Evolutionary conservation across 2,329 filamentous ascomycete species (phyloP).

Genomic region (Beauveria sp.): DNA sequence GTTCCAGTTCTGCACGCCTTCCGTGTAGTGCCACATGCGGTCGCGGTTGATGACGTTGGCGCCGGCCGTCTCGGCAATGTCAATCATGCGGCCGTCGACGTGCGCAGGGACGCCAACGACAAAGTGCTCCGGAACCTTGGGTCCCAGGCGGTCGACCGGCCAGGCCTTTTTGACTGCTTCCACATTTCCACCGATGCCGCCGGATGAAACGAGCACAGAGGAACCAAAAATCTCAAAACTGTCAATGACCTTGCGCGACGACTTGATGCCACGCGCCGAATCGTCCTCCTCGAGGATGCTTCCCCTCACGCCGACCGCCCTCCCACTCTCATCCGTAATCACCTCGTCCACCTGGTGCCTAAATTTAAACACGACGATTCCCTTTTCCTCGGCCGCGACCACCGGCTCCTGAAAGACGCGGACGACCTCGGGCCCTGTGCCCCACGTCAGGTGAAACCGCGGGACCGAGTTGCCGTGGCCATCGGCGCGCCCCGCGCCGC

Average conservation of each 20-base stretch:
- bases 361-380: constrained; percentile 47
- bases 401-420: constrained; percentile 51
- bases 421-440: constrained; percentile 52
- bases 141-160: constrained; percentile 50
- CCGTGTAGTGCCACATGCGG: constrained; percentile 61
- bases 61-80: constrained; percentile 44
- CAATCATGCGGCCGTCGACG: constrained; percentile 58
- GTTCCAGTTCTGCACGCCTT: constrained; percentile 54
- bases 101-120: constrained; percentile 55
- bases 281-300: constrained; percentile 44
- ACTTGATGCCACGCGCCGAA: constrained; percentile 42
- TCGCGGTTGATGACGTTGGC: constrained; percentile 52
- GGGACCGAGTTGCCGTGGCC: constrained; percentile 57
- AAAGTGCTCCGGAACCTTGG: constrained; percentile 46
- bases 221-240: constrained; percentile 46
- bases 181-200: constrained; percentile 55
- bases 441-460: constrained; percentile 56
- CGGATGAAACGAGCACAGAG: constrained; percentile 47
- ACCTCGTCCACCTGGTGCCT: constrained; percentile 51
- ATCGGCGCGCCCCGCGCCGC: constrained; percentile 45
- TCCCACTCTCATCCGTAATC: constrained; percentile 42
- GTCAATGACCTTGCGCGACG: constrained; percentile 38
- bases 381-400: constrained; percentile 40
- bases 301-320: constrained; percentile 45
- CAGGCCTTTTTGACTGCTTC: constrained; percentile 51